phyloP scores from a whole-genome alignment of 352 stramenopile genomes.

The Aphanomyces astaci region DNA sequence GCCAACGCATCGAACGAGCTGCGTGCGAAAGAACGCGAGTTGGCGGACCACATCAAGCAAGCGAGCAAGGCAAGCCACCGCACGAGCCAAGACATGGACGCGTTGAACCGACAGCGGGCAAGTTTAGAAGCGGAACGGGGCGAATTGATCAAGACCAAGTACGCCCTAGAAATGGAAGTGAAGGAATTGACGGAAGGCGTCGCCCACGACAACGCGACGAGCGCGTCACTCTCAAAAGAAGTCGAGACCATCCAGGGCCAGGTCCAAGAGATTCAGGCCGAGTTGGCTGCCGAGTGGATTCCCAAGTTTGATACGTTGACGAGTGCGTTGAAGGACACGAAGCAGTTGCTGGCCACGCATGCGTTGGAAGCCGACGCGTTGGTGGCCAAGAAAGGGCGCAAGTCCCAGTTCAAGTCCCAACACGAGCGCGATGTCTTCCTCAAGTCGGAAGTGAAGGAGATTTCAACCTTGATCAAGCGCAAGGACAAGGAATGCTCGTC shows the following conservation, averaged over 20 bases:
- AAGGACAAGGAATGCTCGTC: slow-evolving; percentile 48
- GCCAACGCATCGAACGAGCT: slow-evolving; percentile 41
- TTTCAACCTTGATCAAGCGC: slow-evolving; percentile 47
- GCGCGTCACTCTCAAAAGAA: slow-evolving; percentile 43
- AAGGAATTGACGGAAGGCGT: slow-evolving; percentile 62
- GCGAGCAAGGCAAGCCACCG: background rate
- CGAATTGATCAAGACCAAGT: slow-evolving; percentile 64
- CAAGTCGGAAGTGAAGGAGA: slow-evolving; percentile 50
- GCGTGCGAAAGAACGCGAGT: slow-evolving; percentile 64
- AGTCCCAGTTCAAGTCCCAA: slow-evolving; percentile 90
- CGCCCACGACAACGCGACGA: slow-evolving; percentile 38
- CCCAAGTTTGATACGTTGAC: slow-evolving; percentile 44
- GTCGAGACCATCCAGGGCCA: slow-evolving; percentile 42
- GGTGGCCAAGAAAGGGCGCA: slow-evolving; percentile 94
- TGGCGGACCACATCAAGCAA: slow-evolving; percentile 33
- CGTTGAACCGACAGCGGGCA: slow-evolving; percentile 28
- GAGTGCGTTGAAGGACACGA: slow-evolving; percentile 45
- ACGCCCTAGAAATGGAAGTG: slow-evolving; percentile 76
- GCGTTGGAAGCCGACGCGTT: slow-evolving; percentile 65
- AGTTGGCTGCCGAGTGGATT: slow-evolving; percentile 45
- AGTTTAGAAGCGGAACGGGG: slow-evolving; percentile 61
- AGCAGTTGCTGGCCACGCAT: slow-evolving; percentile 24
- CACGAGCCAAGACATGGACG: slow-evolving; percentile 41
- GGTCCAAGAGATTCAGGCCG: slow-evolving; percentile 40
- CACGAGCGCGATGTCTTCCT: slow-evolving; percentile 88